Base-by-base conservation (phyloP, 805 yeast genomes). In the Schwanniomyces sp. region DNA sequence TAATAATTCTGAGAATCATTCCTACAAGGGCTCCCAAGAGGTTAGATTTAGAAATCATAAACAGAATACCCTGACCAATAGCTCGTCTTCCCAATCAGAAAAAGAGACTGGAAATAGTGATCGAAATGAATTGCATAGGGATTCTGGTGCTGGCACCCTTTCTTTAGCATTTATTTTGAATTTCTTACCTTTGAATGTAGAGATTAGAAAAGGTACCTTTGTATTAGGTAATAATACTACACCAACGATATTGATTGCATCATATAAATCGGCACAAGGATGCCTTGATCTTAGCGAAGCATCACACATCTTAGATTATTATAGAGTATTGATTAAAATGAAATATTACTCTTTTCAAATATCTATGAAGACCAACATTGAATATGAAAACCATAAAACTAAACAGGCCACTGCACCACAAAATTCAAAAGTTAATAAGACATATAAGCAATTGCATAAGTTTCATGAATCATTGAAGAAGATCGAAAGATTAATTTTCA, bases 191-290 rank as follows among this genome's bases (percentile, higher is more conserved):
- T 54, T 92, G 2, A 78, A 80, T 11, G 42, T 89, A 2, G 65
- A 70, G 7, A 70, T 88, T 10, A 78, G 72, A 40, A 85, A 80
- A 47, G 90, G 92, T 1, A 85, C 96, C 0, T 42, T 89, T 25
- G 86, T 89, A 1, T 58, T 90, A 17, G 99, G 99, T 7, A 92
- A 91, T 63, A 74, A 77, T 49, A 76, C 81, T 12, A 90, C 97
- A 0, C 85, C 94, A 1, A 81, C 91, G 0, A 67, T 94, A 9
- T 52, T 87, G 39, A 82, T 90, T 3, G 70, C 78, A 4, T 83
- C 90, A 7, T 85, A 76, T 56, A 72, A 77, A 5, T 61, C 72
- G 1, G 82, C 82, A 1, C 66, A 67, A 11, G 91, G 90, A 0
- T 46, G 72, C 0, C 49, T 85, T 1, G 97, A 91, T 63, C 70